Evolutionary conservation across 1,284 basidiomycete species (phyloP).

Genomic region (Cystobasidium sp.): DNA sequence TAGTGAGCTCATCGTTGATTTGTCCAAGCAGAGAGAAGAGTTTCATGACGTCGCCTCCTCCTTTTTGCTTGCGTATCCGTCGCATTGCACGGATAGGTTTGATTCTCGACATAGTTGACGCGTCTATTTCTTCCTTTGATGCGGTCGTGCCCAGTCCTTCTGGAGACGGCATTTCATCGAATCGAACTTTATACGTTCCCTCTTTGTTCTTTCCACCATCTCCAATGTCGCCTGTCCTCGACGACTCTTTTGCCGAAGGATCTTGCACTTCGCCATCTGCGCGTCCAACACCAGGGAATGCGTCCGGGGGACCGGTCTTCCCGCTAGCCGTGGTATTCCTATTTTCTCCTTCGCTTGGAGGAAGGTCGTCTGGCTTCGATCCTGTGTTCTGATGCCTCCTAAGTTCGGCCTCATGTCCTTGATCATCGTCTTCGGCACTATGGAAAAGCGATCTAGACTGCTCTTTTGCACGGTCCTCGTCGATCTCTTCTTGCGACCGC

Average conservation of each 20-base stretch:
- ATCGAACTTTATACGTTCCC: background rate
- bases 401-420: slow-evolving; percentile 28
- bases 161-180: background rate
- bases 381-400: slow-evolving; percentile 40
- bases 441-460: slow-evolving; percentile 28
- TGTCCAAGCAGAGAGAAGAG: slow-evolving; percentile 79
- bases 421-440: slow-evolving; percentile 11
- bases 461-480: slow-evolving; percentile 34
- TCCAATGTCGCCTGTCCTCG: slow-evolving; percentile 22
- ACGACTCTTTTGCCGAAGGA: background rate
- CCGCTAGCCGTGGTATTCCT: slow-evolving; percentile 41
- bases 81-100: slow-evolving; percentile 76
- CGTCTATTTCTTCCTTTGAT: slow-evolving; percentile 64
- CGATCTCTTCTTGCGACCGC: slow-evolving; percentile 45
- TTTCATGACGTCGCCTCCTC: slow-evolving; percentile 62
- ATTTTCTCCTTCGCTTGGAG: slow-evolving; percentile 30
- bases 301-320: slow-evolving; percentile 45
- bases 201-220: slow-evolving; percentile 12
- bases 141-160: slow-evolving; percentile 38
- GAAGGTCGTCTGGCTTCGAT: slow-evolving; percentile 18
- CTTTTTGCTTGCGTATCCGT: slow-evolving; percentile 62
- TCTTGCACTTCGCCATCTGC: slow-evolving; percentile 34
- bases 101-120: slow-evolving; percentile 73
- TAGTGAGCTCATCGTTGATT: slow-evolving; percentile 81
- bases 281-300: slow-evolving; percentile 28